phyloP scores from a whole-genome alignment of 2,329 filamentous ascomycete species.

The Stagonosporopsis vannaccii region DNA sequence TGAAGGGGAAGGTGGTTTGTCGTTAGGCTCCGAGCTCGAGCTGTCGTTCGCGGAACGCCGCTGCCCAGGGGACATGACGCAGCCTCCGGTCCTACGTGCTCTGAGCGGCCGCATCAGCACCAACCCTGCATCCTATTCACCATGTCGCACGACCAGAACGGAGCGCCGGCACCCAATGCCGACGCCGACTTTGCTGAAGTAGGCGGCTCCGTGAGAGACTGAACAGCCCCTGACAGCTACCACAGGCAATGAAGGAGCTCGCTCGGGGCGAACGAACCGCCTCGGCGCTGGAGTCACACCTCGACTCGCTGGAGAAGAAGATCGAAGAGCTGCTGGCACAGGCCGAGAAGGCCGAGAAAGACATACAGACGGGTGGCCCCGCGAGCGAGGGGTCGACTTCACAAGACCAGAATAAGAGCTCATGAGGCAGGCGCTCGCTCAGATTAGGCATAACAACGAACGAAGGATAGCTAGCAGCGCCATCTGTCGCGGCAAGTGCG shows the following conservation, averaged over 20 bases:
- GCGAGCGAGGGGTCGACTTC: background rate
- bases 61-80: constrained; percentile 21
- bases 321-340: constrained; percentile 62
- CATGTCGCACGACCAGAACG: constrained; percentile 45
- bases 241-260: constrained; percentile 60
- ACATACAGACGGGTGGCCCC: constrained; percentile 23
- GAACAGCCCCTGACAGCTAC: constrained; percentile 20
- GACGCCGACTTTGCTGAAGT: constrained; percentile 49
- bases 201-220: background rate
- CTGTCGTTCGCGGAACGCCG: constrained; percentile 31
- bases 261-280: constrained; percentile 64
- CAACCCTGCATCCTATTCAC: constrained; percentile 20
- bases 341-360: constrained; percentile 53
- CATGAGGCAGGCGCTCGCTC: background rate
- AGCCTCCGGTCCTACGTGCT: constrained; percentile 34
- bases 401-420: constrained; percentile 12
- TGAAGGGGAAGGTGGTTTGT: too few species aligned
- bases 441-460: background rate
- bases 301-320: constrained; percentile 62
- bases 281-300: constrained; percentile 61
- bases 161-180: constrained; percentile 29
- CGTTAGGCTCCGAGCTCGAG: too few species aligned
- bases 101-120: constrained; percentile 24
- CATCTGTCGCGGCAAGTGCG: background rate
- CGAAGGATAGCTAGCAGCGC: background rate